phyloP scores from a whole-genome alignment of 768 basidiomycete genomes.

The Scleroderma bovista region DNA sequence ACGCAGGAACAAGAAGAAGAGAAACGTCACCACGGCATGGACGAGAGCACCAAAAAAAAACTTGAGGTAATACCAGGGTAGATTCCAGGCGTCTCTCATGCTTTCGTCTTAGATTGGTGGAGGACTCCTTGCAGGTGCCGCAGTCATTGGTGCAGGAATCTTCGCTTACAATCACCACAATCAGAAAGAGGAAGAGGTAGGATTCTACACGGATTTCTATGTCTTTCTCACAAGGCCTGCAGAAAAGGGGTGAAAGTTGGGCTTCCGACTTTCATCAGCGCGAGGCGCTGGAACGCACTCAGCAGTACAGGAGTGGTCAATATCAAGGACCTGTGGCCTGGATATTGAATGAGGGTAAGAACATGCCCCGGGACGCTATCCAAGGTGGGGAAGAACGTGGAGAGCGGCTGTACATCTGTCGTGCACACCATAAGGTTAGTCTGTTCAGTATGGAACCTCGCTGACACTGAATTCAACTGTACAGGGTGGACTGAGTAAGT shows the following conservation, averaged over 20 bases:
- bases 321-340: constrained; percentile 50
- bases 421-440: constrained; percentile 54
- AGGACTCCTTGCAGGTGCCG: constrained; percentile 53
- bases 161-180: constrained; percentile 51
- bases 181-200: constrained; percentile 53
- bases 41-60: constrained; percentile 51
- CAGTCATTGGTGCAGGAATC: constrained; percentile 44
- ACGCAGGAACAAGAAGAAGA: constrained; percentile 47
- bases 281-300: constrained; percentile 52
- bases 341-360: constrained; percentile 53
- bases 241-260: constrained; percentile 52
- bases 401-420: constrained; percentile 50
- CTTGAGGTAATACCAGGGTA: constrained; percentile 38
- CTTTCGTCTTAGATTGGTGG: constrained; percentile 50
- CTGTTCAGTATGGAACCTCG: background rate
- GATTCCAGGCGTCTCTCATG: constrained; percentile 1
- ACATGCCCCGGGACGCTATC: constrained; percentile 56
- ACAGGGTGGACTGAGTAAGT: constrained; percentile 52
- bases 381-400: constrained; percentile 50
- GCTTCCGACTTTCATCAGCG: constrained; percentile 47
- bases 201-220: background rate
- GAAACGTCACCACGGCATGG: constrained; percentile 52
- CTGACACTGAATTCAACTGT: constrained; percentile 5
- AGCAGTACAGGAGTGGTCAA: constrained; percentile 39
- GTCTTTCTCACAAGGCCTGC: background rate